Evolutionary conservation across 139 green algal species (phyloP).

Genomic region (Chlamydomonas urium): DNA sequence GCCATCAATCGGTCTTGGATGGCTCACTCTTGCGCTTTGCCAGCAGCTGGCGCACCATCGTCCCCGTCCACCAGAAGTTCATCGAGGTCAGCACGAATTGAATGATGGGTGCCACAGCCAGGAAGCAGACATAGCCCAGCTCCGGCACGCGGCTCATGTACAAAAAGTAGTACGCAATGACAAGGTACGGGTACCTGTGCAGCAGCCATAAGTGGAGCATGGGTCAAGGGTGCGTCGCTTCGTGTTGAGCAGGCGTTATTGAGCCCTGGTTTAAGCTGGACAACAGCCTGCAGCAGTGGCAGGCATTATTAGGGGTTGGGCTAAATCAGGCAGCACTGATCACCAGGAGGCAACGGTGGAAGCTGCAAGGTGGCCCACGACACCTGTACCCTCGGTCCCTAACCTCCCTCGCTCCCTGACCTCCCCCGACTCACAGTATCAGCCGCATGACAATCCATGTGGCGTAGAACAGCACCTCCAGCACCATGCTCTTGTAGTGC

Average conservation of each 20-base stretch:
- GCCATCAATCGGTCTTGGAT: background rate
- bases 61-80: slow-evolving; percentile 10
- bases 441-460: slow-evolving; percentile 7
- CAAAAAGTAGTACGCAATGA: background rate
- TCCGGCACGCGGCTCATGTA: background rate
- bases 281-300: no score
- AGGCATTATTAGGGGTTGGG: no score
- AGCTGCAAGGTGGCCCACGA: no score
- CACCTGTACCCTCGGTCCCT: no score
- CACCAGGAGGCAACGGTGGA: no score
- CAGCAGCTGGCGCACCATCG: slow-evolving; percentile 3
- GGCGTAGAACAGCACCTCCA: slow-evolving; percentile 4
- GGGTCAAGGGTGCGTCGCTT: no score
- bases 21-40: background rate
- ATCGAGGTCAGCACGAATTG: background rate
- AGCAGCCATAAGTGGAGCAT: no score
- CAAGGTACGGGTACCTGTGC: slow-evolving; percentile 7
- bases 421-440: slow-evolving; percentile 7
- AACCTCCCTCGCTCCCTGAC: no score
- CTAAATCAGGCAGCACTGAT: no score
- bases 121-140: slow-evolving; percentile 1
- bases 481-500: background rate
- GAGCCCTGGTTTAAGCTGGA: no score
- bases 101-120: background rate
- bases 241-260: no score